Conservation (phyloP, 352 stramenopile genomes). For the Pelagophyceae sp. region DNA sequence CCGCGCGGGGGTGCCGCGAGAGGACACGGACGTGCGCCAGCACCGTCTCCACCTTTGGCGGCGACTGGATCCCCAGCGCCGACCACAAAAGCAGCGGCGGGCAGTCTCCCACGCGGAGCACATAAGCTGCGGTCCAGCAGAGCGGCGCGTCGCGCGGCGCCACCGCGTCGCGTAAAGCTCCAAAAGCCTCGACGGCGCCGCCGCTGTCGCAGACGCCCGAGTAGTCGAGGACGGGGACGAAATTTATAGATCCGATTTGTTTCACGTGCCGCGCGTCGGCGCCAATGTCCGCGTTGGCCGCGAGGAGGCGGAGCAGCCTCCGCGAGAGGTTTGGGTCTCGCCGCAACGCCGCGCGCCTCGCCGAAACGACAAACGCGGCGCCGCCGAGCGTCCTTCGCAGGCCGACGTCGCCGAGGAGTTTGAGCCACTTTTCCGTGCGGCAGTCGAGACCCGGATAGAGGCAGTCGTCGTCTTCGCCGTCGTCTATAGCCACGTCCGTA, state of each 20-base stretch:
- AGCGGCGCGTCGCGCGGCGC: not conserved
- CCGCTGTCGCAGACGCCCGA: not conserved
- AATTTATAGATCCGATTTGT: not conserved
- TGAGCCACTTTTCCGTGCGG: not conserved
- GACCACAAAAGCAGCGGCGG: not conserved
- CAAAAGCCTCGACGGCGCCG: not conserved
- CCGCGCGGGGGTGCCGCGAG: not conserved
- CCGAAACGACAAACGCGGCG: not conserved
- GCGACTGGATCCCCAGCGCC: not conserved
- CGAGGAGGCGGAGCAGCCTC: not conserved
- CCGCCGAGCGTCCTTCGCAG: not conserved
- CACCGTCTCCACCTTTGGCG: not conserved
- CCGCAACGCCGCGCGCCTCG: not conserved
- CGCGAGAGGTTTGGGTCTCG: not conserved
- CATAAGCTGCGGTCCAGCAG: not conserved
- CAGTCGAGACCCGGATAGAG: not conserved
- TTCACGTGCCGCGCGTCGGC: not conserved
- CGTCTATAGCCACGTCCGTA: not conserved
- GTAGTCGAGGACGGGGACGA: not conserved
- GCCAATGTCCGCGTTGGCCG: not conserved
- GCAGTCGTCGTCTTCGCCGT: constrained; percentile 1
- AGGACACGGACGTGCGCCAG: not conserved
- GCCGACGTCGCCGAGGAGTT: not conserved
- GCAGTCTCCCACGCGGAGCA: not conserved
- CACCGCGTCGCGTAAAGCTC: not conserved